These are phyloP conservation scores for Brassica balearica DNA, from an alignment of 441 rosid species.

Conservation along the genomic window DNA sequence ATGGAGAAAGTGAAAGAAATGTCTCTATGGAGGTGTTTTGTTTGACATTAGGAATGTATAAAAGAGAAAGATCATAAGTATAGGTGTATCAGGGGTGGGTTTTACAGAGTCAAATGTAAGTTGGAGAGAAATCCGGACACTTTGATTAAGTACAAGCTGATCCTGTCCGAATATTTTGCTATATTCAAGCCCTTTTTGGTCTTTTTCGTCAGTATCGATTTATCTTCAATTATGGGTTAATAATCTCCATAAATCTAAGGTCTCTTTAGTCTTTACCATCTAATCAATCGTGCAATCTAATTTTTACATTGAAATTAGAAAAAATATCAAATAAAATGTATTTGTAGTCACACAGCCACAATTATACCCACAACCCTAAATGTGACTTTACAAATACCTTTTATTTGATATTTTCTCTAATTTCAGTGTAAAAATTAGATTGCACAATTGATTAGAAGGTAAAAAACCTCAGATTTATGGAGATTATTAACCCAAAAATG, in stretches of 20 bases:
- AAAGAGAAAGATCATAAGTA: slow-evolving; percentile 19
- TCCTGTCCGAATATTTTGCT: slow-evolving; percentile 31
- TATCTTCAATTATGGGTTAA: neutral
- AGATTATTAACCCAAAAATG: neutral
- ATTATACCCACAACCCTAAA: no score
- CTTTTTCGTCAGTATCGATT: neutral
- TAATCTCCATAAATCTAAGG: neutral
- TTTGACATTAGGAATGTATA: slow-evolving; percentile 12
- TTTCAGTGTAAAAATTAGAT: slow-evolving; percentile 2
- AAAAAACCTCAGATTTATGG: neutral
- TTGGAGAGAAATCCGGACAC: slow-evolving; percentile 35
- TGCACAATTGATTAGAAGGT: neutral
- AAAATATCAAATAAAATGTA: neutral
- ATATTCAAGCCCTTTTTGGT: slow-evolving; percentile 21
- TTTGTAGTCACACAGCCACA: no score
- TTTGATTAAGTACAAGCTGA: slow-evolving; percentile 34
- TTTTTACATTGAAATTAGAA: neutral
- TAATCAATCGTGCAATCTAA: neutral
- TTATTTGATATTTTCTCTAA: neutral
- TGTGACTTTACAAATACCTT: neutral
- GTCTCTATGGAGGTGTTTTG: slow-evolving; percentile 28
- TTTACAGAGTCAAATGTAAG: slow-evolving; percentile 44
- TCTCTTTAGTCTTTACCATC: neutral
- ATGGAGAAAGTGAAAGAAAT: slow-evolving; percentile 34
- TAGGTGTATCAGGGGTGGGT: slow-evolving; percentile 32